Conservation (phyloP, 192 early-diverging fungal species). For the Jimgerdemannia flammicorona region DNA sequence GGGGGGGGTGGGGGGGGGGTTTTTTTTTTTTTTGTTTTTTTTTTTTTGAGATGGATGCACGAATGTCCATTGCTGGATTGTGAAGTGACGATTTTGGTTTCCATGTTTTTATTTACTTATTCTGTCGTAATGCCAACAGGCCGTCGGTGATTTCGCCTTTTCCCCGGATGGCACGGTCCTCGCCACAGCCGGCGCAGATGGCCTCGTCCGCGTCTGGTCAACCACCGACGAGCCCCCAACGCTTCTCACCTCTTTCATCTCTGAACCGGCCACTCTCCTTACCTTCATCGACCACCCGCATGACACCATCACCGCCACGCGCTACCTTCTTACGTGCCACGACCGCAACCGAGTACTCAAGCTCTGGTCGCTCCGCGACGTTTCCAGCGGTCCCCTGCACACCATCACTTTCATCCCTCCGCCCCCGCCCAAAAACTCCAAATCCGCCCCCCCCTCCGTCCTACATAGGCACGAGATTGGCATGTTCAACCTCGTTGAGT, state of each 20-base stretch:
- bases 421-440: conserved; percentile 13
- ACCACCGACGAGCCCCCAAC: conserved; percentile 8
- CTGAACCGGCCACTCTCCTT: conserved; percentile 7
- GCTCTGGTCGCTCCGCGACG: conserved; percentile 25
- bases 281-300: conserved; percentile 16
- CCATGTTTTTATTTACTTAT: not conserved
- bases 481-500: conserved; percentile 46
- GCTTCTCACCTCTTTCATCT: not conserved
- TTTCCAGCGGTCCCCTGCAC: conserved; percentile 19
- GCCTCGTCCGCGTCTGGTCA: conserved; percentile 29
- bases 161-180: conserved; percentile 40
- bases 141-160: conserved; percentile 38
- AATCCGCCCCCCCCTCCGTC: not conserved
- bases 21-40: too few species aligned
- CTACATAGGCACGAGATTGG: not conserved
- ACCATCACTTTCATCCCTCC: conserved; percentile 37
- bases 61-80: too few species aligned
- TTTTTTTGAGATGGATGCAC: not conserved
- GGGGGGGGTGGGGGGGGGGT: too few species aligned
- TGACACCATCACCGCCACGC: conserved; percentile 19
- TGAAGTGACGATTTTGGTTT: not conserved
- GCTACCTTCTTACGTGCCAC: conserved; percentile 35
- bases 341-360: conserved; percentile 34
- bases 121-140: conserved; percentile 9
- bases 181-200: conserved; percentile 37